Percentiles rank a stretch among this genome's conserved stretches.
Conservation (phyloP, 139 green algal species). For the Chlamydomonas incerta region DNA sequence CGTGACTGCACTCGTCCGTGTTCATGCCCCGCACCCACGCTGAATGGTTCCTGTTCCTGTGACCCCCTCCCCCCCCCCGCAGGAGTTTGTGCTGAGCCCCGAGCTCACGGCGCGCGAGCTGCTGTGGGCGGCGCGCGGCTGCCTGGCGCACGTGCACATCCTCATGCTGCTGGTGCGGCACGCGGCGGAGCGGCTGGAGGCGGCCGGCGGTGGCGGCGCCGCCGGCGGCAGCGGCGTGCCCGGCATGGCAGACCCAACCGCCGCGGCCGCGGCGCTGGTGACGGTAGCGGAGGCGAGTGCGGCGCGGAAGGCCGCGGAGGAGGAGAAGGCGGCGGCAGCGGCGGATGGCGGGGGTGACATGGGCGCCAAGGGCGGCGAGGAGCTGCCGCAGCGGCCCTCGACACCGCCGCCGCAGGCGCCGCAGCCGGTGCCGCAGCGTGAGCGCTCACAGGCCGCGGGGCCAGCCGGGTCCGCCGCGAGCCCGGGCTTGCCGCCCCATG, state of each 20-base stretch:
- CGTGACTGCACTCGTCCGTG: no score
- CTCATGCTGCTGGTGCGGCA: slow-evolving; percentile 26
- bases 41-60: no score
- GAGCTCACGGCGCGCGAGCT: slow-evolving; percentile 30
- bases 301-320: not conserved
- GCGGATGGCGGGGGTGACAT: not conserved
- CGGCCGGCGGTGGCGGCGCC: not conserved
- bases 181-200: slow-evolving; percentile 23
- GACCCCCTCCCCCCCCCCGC: not conserved
- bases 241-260: not conserved
- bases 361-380: not conserved
- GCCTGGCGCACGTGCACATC: slow-evolving; percentile 26
- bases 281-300: not conserved
- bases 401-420: slow-evolving; percentile 16
- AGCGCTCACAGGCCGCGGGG: not conserved
- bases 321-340: not conserved
- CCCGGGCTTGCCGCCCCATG: not conserved
- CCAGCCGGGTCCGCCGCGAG: not conserved
- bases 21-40: no score
- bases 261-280: not conserved
- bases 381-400: slow-evolving; percentile 1
- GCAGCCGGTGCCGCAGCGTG: not conserved
- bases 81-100: slow-evolving; percentile 32
- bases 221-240: not conserved
- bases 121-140: slow-evolving; percentile 39